Evolutionary conservation across 176 grass and related monocot genomes (phyloP).

Genomic region (Lolium rigidum): DNA sequence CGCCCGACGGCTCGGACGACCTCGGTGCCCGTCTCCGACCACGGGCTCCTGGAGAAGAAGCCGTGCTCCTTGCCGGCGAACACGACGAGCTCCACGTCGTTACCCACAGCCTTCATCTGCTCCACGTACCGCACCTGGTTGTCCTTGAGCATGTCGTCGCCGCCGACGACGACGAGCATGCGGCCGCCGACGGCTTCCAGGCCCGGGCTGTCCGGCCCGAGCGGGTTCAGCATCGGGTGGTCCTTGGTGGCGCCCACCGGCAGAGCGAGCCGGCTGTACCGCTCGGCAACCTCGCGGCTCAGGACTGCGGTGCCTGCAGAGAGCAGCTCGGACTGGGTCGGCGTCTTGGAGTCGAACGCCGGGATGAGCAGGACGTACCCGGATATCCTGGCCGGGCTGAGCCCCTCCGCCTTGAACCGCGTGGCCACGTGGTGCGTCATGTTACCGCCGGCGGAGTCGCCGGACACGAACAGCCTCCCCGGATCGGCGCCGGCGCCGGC

Average conservation of each 20-base stretch:
- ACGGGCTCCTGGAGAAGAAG: slow-evolving; percentile 38
- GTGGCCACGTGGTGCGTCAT: slow-evolving; percentile 57
- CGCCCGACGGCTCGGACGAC: slow-evolving; percentile 25
- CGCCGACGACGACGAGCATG: slow-evolving; percentile 47
- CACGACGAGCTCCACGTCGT: slow-evolving; percentile 41
- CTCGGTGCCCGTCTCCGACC: slow-evolving; percentile 38
- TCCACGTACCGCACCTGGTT: slow-evolving; percentile 42
- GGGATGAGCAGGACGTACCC: slow-evolving; percentile 50
- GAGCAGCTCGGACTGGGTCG: slow-evolving; percentile 42
- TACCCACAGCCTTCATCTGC: slow-evolving; percentile 47
- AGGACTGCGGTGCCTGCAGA: slow-evolving; percentile 30
- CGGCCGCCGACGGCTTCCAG: slow-evolving; percentile 15
- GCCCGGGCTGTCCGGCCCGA: slow-evolving; percentile 32
- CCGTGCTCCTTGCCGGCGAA: slow-evolving; percentile 46
- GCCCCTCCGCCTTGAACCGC: slow-evolving; percentile 32
- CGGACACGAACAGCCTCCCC: slow-evolving; percentile 15
- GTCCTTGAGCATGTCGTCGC: slow-evolving; percentile 49
- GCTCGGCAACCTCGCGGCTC: slow-evolving; percentile 25
- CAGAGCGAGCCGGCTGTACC: slow-evolving; percentile 38
- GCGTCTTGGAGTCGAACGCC: slow-evolving; percentile 32
- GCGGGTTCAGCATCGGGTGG: slow-evolving; percentile 47
- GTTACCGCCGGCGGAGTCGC: slow-evolving; percentile 54
- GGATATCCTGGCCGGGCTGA: slow-evolving; percentile 30
- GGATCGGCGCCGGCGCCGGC: slow-evolving; percentile 42
- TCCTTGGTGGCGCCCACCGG: slow-evolving; percentile 40